Percentiles rank a stretch among this genome's conserved stretches.
Evolutionary conservation across 2,329 filamentous ascomycete species (phyloP).

Genomic region (Fusarium scirpi): DNA sequence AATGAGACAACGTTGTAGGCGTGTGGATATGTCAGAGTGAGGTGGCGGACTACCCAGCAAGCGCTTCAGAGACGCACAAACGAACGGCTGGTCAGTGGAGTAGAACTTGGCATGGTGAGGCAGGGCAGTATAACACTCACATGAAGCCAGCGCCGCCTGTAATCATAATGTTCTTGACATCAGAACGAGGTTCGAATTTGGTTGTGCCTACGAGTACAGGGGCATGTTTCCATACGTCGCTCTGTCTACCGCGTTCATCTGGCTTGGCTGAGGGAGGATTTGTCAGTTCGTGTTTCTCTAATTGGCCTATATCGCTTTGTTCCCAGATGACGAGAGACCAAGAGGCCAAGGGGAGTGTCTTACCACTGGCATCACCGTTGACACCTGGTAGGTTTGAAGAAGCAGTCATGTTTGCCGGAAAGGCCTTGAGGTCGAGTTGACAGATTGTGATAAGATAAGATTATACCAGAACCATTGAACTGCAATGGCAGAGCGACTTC

Average conservation of each 20-base stretch:
- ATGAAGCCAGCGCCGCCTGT: conserved; percentile 89
- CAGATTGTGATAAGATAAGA: not conserved
- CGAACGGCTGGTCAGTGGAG: conserved; percentile 20
- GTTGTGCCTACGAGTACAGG: conserved; percentile 77
- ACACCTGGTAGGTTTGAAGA: conserved; percentile 24
- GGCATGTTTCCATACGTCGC: conserved; percentile 77
- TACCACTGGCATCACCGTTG: conserved; percentile 31
- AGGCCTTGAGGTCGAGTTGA: conserved; percentile 3
- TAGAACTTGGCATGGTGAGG: conserved; percentile 25
- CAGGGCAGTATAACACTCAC: conserved; percentile 60
- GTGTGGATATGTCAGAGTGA: conserved; percentile 77
- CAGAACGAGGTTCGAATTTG: conserved; percentile 74
- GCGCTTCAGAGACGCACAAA: conserved; percentile 63
- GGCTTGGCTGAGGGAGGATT: conserved; percentile 16
- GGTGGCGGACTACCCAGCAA: conserved; percentile 84
- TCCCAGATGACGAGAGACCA: not conserved
- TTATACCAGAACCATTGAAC: not conserved
- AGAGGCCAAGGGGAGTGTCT: conserved; percentile 2
- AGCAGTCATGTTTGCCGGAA: conserved; percentile 27
- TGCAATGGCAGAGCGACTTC: conserved; percentile 4
- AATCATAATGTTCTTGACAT: conserved; percentile 84
- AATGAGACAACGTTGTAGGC: conserved; percentile 85
- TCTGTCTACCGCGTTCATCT: conserved; percentile 54
- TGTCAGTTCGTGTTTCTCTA: not conserved
- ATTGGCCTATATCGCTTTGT: conserved; percentile 10